Evolutionary conservation across 805 yeast genomes (phyloP), one percentile per base, ranked within the genome.

Genomic region (Metschnikowia bowlesiae): DNA sequence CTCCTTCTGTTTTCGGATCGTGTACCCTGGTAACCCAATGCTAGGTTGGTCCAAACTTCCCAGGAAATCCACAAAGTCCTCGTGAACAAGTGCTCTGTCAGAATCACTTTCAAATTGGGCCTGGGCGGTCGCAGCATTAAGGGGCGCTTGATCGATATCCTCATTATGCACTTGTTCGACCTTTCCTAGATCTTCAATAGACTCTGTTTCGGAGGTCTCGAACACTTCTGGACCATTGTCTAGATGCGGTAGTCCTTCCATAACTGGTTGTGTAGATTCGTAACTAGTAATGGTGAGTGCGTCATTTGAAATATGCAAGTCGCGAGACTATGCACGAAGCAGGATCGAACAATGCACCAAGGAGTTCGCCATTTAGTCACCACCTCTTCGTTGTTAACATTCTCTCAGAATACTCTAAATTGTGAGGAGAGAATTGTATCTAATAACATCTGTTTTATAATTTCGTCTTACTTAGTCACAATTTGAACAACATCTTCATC

Each of bases 401-500:
- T 4, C 22, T 4, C 5, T 22, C 22, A 22, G 22, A 22, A 22
- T 22, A 22, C 22, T 22, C 22, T 22, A 22, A 22, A 22, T 22
- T 22, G 4, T 1, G 22, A 22, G 22, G 22, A 22, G 22, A 22
- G 5, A 4, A 22, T 1, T 4, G 22, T 22, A 13, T 39, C 4
- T 6, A 22, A 35, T 16, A 26, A 7, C 4, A 11, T 28, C 28
- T 26, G 4, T 26, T 28, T 13, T 38, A 39, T 14, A 8, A 39
- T 30, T n/a, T 16, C n/a, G 8, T 16, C 34, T 46, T 75, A 90
- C 71, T 90, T 92, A 18, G 97, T 83, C 45, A 92, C 89, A 50
- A 92, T 82, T 46, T 94, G 85, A 22, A 94, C 92, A 14, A 92
- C 99, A 65, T 92, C 99, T 64, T 91, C 97, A 64, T 92, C 98